phyloP scores from a whole-genome alignment of 2,329 filamentous ascomycete species.

The Ophiognomonia clavigignenti-juglandacearum region DNA sequence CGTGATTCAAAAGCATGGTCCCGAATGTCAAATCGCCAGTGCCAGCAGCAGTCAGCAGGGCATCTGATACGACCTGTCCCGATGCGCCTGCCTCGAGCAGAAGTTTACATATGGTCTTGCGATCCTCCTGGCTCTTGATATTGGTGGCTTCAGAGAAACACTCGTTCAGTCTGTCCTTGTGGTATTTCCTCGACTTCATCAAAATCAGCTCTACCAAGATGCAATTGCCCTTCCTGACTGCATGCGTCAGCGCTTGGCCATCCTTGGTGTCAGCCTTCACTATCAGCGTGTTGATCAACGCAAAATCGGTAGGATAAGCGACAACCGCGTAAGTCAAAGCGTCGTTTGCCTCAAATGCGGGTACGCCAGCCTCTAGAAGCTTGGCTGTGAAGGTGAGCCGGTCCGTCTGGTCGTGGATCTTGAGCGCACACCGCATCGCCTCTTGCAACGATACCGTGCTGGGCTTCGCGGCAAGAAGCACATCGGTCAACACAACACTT shows the following conservation, averaged over 20 bases:
- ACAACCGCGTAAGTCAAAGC: conserved; percentile 47
- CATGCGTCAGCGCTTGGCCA: conserved; percentile 42
- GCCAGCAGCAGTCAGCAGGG: conserved; percentile 44
- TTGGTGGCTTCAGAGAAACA: conserved; percentile 40
- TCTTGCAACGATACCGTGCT: conserved; percentile 39
- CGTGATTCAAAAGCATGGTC: conserved; percentile 44
- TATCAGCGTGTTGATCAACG: conserved; percentile 41
- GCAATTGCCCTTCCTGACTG: conserved; percentile 39
- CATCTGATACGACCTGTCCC: conserved; percentile 40
- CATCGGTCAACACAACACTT: conserved; percentile 40
- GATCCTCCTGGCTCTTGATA: conserved; percentile 32
- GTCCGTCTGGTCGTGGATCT: conserved; percentile 45
- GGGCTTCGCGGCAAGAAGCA: conserved; percentile 39
- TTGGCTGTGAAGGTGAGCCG: conserved; percentile 45
- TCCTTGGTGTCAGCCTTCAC: conserved; percentile 43
- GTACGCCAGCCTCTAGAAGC: conserved; percentile 45
- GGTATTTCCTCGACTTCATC: conserved; percentile 30
- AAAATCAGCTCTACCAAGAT: conserved; percentile 45
- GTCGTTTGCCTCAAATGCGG: conserved; percentile 41
- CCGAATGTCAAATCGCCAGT: conserved; percentile 50
- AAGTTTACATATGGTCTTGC: conserved; percentile 39
- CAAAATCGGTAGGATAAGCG: conserved; percentile 42
- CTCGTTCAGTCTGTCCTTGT: conserved; percentile 33
- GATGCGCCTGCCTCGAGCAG: conserved; percentile 43
- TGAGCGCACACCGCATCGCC: conserved; percentile 48